These are phyloP conservation scores for Chalciporus chontae DNA, from an alignment of 768 basidiomycete genomes.

Conservation along the genomic window DNA sequence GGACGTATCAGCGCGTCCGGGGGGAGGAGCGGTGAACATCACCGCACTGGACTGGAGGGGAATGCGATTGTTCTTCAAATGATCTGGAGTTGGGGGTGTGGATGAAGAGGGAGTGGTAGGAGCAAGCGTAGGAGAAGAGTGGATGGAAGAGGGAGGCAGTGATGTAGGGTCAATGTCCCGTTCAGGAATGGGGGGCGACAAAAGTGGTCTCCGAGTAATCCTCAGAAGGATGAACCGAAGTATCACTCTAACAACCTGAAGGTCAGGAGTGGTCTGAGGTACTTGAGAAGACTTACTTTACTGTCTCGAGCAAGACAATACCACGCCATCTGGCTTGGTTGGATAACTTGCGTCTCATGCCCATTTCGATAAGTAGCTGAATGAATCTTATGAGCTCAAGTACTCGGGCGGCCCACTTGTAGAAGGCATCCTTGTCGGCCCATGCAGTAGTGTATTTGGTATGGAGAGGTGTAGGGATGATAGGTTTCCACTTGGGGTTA, in stretches of 20 bases:
- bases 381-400: constrained; percentile 77
- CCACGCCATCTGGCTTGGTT: constrained; percentile 67
- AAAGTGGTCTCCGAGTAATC: constrained; percentile 71
- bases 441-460: constrained; percentile 89
- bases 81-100: constrained; percentile 65
- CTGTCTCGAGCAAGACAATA: constrained; percentile 69
- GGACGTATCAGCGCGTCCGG: constrained; percentile 48
- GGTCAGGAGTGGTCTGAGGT: constrained; percentile 4
- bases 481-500: constrained; percentile 67
- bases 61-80: constrained; percentile 74
- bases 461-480: constrained; percentile 75
- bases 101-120: constrained; percentile 57
- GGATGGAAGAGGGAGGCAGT: constrained; percentile 49
- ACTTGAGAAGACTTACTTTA: constrained; percentile 62
- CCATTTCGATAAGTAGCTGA: constrained; percentile 90
- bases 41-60: constrained; percentile 64
- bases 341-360: constrained; percentile 66
- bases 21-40: constrained; percentile 47
- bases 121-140: constrained; percentile 58
- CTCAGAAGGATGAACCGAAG: constrained; percentile 72
- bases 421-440: constrained; percentile 62
- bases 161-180: constrained; percentile 80
- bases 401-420: constrained; percentile 74
- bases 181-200: constrained; percentile 80
- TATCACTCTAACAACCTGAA: constrained; percentile 49